Conservation (phyloP, 1,284 basidiomycete genomes). For the Irpex sp. region DNA sequence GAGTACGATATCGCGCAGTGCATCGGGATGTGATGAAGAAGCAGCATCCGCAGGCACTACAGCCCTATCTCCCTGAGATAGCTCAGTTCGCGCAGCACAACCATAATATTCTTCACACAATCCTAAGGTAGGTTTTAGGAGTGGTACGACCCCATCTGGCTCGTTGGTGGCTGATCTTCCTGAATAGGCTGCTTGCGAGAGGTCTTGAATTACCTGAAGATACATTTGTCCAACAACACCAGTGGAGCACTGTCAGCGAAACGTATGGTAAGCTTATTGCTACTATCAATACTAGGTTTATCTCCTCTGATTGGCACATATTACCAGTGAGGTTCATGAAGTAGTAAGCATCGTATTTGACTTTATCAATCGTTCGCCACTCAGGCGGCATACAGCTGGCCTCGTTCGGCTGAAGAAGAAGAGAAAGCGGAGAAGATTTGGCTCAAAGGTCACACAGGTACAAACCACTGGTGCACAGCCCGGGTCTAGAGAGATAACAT, state of each 20-base stretch:
- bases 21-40: background rate
- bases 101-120: background rate
- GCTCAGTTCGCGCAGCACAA: background rate
- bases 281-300: no score
- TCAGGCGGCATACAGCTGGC: conserved; percentile 20
- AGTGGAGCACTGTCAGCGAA: conserved; percentile 24
- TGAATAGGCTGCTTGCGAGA: conserved; percentile 38
- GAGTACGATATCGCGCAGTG: background rate
- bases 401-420: conserved; percentile 42
- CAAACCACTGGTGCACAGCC: no score
- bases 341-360: conserved; percentile 24
- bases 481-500: background rate
- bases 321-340: conserved; percentile 27
- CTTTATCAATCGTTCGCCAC: no score
- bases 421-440: conserved; percentile 48
- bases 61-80: background rate
- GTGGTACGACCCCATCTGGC: no score
- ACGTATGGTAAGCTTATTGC: conserved; percentile 23
- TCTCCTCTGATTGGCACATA: background rate
- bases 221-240: conserved; percentile 29
- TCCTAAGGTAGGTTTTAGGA: background rate
- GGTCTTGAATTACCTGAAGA: conserved; percentile 32
- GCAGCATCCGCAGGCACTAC: background rate
- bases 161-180: background rate
- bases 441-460: conserved; percentile 59